phyloP scores from a whole-genome alignment of 2,329 filamentous ascomycete genomes.

The Purpureocillium takamizusanense region DNA sequence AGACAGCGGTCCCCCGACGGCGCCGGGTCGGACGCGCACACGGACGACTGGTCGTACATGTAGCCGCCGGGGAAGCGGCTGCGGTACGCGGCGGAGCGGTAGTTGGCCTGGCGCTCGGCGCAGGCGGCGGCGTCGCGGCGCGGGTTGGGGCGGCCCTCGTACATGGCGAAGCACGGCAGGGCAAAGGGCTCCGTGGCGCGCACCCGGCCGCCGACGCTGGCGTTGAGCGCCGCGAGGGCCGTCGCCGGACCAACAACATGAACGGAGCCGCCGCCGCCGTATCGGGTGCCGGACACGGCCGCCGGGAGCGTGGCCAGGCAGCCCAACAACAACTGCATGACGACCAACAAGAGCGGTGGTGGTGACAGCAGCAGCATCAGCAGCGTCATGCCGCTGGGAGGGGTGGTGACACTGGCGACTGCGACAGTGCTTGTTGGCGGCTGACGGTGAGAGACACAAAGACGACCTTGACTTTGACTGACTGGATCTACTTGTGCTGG shows the following conservation, averaged over 20 bases:
- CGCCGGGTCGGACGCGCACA: slow-evolving; percentile 6
- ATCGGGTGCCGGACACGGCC: too few relatives aligned
- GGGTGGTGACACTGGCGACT: too few relatives aligned
- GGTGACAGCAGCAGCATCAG: too few relatives aligned
- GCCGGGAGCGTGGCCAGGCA: too few relatives aligned
- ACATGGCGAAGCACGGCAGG: slow-evolving; percentile 8
- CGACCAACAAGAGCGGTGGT: too few relatives aligned
- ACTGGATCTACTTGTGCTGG: too few relatives aligned
- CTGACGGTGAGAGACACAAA: too few relatives aligned
- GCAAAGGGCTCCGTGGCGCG: slow-evolving; percentile 7
- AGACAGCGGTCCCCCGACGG: slow-evolving; percentile 8
- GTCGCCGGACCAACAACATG: not conserved
- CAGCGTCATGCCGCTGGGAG: too few relatives aligned
- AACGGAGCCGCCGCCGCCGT: too few relatives aligned
- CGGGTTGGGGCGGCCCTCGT: slow-evolving; percentile 5
- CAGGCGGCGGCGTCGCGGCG: slow-evolving; percentile 4
- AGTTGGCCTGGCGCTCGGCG: slow-evolving; percentile 6
- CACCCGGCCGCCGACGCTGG: slow-evolving; percentile 5
- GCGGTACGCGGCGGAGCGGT: slow-evolving; percentile 5
- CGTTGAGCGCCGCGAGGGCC: slow-evolving; percentile 3
- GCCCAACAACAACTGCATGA: too few relatives aligned
- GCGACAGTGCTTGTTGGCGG: too few relatives aligned
- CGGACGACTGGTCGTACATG: slow-evolving; percentile 11
- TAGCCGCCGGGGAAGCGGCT: slow-evolving; percentile 7
- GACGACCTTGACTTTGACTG: too few relatives aligned